phyloP scores from a whole-genome alignment of 1,139 yeast genomes.

The Geotrichum fermentans region DNA sequence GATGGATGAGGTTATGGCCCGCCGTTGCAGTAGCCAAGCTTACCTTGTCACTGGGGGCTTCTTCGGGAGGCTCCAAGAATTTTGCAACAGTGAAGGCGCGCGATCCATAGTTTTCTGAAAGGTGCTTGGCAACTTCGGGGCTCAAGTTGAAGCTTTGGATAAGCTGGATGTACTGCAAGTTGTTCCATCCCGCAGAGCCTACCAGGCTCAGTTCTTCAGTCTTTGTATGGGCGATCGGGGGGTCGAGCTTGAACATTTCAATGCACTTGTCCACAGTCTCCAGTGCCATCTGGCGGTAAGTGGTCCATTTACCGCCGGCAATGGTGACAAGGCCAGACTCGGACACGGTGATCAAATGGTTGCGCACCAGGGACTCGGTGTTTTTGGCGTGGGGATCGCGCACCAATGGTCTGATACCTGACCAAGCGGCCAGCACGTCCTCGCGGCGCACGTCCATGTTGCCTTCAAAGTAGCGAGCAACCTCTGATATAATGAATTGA shows the following conservation, averaged over 20 bases:
- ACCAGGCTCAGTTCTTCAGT: conserved; percentile 60
- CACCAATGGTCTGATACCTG: conserved; percentile 92
- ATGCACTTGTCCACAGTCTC: conserved; percentile 81
- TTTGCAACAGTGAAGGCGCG: conserved; percentile 68
- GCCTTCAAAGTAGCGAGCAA: conserved; percentile 70
- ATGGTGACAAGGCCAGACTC: conserved; percentile 77
- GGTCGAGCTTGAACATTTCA: conserved; percentile 45
- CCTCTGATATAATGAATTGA: conserved; percentile 78
- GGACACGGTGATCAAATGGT: conserved; percentile 73
- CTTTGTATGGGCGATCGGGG: conserved; percentile 46
- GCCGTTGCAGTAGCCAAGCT: conserved; percentile 34
- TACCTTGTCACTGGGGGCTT: conserved; percentile 32
- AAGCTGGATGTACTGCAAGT: conserved; percentile 70
- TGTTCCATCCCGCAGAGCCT: conserved; percentile 67
- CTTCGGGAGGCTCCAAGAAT: conserved; percentile 37
- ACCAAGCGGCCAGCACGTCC: conserved; percentile 93
- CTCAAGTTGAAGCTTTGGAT: conserved; percentile 75
- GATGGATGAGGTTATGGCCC: conserved; percentile 43
- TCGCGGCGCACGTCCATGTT: conserved; percentile 84
- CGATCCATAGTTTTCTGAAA: conserved; percentile 84
- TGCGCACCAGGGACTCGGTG: conserved; percentile 80
- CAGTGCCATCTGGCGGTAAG: conserved; percentile 96
- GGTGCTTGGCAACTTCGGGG: conserved; percentile 72
- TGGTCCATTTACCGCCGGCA: conserved; percentile 98
- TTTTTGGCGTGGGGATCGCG: conserved; percentile 70